phyloP scores from a whole-genome alignment of 1,284 basidiomycete species.

The Phlebopus sp. region DNA sequence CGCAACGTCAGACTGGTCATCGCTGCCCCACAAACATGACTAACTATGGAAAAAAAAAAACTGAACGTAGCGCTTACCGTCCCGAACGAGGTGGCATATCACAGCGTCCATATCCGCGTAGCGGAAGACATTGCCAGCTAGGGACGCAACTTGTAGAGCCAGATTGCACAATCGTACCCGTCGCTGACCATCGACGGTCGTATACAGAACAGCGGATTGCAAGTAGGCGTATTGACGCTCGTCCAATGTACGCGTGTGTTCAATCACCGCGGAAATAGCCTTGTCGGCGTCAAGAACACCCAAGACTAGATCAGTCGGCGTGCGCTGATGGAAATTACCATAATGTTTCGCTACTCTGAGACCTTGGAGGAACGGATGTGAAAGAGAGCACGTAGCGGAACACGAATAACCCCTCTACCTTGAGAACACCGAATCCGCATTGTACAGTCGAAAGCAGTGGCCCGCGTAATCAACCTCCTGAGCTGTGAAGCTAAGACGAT shows the following conservation, averaged over 20 bases:
- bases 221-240: constrained; percentile 79
- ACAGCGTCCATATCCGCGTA: constrained; percentile 91
- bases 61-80: constrained; percentile 50
- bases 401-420: constrained; percentile 48
- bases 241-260: constrained; percentile 69
- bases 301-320: constrained; percentile 76
- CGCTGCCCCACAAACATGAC: constrained; percentile 43
- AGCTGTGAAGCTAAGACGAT: constrained; percentile 72
- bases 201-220: constrained; percentile 93
- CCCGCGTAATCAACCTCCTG: constrained; percentile 65
- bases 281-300: constrained; percentile 84
- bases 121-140: constrained; percentile 91
- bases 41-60: not conserved
- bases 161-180: constrained; percentile 88
- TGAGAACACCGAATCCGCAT: constrained; percentile 85
- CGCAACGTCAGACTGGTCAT: constrained; percentile 64
- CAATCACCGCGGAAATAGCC: constrained; percentile 65
- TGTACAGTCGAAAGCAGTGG: constrained; percentile 80
- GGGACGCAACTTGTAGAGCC: constrained; percentile 74
- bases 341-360: constrained; percentile 70
- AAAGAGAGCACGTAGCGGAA: constrained; percentile 3
- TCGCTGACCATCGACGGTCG: constrained; percentile 75
- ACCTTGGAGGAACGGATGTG: constrained; percentile 41
- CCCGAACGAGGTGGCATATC: constrained; percentile 73
- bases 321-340: constrained; percentile 82